Evolutionary conservation across 352 stramenopile genomes (phyloP), one percentile per base, ranked within the genome.

Genomic region (Blastocystis sp.): DNA sequence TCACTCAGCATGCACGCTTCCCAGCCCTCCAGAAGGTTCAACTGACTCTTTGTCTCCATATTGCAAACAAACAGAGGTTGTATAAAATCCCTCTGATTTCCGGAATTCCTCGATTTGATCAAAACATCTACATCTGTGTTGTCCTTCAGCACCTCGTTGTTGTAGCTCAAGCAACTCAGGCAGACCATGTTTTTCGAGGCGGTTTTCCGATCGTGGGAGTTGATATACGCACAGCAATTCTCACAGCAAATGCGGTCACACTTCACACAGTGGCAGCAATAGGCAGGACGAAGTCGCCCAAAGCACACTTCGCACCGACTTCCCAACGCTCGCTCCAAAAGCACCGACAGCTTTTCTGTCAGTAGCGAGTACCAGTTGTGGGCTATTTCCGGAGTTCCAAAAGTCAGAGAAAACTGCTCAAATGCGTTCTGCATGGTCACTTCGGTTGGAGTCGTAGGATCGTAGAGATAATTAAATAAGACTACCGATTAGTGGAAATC

Each of bases 221-320:
- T 84, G 34, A 84, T 84, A 29, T 84, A 68, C 34, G n/a, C 73
- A 43, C 73, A 84, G 50, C 73, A 84, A 23, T 84, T 29, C 54
- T 43, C 73, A 43, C 73, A 84, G 50, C 73, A 84, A 23, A 84
- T 66, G 56, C 73, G 73, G 26, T 84, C 73, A 43, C 73, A 84
- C 26, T 84, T 84, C 43, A 66, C 68, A 23, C 73, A 84, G 73
- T 84, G 73, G 56, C 73, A 84, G 56, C 73, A 84, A 37, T 68
- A 84, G 8, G 73, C 73, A 29, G 73, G 73, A 15, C 45, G 26
- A 29, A 84, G 73, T 39, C 53, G 73, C 18, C 73, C 73, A 29
- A 68, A 84, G 56, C 73, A 84, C 0, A 84, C 29, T 43, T 84
- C 73, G 39, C 73, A 84, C 53, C 34, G 59, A 23, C n/a, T 53